A percentile compares a stretch with the other conserved stretches of the same genome.
These are phyloP conservation scores for Kluyveromyces starmeri DNA, from an alignment of 805 yeast genomes.

Conservation along the genomic window DNA sequence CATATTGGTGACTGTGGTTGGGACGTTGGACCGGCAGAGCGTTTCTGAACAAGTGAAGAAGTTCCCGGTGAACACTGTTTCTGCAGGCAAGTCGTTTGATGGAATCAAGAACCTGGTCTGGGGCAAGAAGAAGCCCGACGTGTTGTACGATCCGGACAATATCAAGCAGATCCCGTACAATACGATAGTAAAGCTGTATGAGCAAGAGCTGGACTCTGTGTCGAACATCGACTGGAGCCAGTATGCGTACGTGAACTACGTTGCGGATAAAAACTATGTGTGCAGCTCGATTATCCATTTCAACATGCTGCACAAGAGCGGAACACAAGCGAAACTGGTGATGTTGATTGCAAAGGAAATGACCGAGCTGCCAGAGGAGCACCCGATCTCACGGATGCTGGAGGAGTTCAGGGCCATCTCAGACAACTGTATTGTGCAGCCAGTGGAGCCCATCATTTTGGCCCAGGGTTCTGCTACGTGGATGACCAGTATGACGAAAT, in stretches of 20 bases:
- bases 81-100: too few species aligned
- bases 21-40: background rate
- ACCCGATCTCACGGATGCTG: conserved; percentile 7
- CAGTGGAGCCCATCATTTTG: conserved; percentile 14
- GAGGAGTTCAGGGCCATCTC: conserved; percentile 7
- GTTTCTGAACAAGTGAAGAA: background rate
- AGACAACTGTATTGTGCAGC: conserved; percentile 20
- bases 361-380: conserved; percentile 14
- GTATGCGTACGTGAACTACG: conserved; percentile 53
- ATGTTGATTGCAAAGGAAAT: conserved; percentile 32
- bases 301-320: conserved; percentile 29
- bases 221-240: conserved; percentile 33
- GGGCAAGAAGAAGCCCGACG: background rate
- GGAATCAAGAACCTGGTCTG: too few species aligned
- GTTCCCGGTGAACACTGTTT: too few species aligned
- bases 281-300: conserved; percentile 45
- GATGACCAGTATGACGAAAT: conserved; percentile 46
- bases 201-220: conserved; percentile 6
- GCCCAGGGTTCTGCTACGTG: conserved; percentile 30
- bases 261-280: conserved; percentile 42
- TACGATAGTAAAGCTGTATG: conserved; percentile 19
- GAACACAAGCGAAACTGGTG: conserved; percentile 39
- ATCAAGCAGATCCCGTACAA: conserved; percentile 25
- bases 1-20: background rate
- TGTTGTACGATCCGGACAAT: conserved; percentile 20